Evolutionary conservation across 257 asterid genomes (phyloP), one percentile per base, ranked within the genome.

Genomic region (Scutellaria minor): DNA sequence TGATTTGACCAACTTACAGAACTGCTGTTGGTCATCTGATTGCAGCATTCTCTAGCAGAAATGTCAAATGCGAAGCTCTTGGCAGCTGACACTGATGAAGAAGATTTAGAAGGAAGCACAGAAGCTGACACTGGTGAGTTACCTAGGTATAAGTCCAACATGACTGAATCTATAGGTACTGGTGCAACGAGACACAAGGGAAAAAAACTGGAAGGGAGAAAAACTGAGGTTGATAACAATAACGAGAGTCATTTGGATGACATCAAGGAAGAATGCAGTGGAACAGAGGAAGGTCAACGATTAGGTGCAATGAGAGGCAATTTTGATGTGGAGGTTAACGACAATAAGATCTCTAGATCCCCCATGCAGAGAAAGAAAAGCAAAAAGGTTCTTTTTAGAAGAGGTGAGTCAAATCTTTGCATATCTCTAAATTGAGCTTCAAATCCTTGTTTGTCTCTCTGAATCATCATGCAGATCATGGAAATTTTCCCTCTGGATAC

Each of bases 81-180:
- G 70, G 82, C 74, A 51, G 83, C 88, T 66, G 97, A 93, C 70
- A 77, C 85, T 22, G 96, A 88, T 67, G 97, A 85, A 75, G 96
- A 91, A 41, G 95, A 82, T 80, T 76, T 87, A 72, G 94, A 91
- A 84, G 83, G 92, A 59, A 88, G 96, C 81, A 83, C 83, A 82
- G 98, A 95, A 86, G 97, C 92, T 40, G 96, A 86, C 81, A 89
- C 95, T 78, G 93, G 88, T 22, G 96, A 94, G 76, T 66, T 88
- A 77, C 70, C 83, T 46, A 80, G 80, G 82, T 77, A 80, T 71
- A 85, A 78, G 82, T 66, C 81, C 80, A 58, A 69, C 20, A n/a
- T 59, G 72, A 63, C 41, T 82, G 85, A 79, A 73, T 78, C 78
- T 81, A 85, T 59, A 72, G 61, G 81, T 27, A 51, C 31, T 75